phyloP scores from a whole-genome alignment of 495 filamentous ascomycete genomes.

The Penicillium waksmanii region DNA sequence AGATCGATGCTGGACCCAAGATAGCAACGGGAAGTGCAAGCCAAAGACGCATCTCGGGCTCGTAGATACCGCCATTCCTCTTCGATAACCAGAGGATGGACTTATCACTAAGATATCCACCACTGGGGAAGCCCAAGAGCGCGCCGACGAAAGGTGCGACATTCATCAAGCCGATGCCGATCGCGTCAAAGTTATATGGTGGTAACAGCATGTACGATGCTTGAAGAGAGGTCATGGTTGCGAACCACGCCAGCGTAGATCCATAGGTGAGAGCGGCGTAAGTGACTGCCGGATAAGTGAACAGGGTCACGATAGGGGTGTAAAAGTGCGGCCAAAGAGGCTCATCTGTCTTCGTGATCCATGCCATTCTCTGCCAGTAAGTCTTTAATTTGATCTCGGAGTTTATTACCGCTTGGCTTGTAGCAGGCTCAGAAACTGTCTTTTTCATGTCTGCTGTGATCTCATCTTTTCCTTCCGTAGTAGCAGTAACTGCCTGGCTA shows the following conservation, averaged over 20 bases:
- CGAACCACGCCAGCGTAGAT: slow-evolving; percentile 35
- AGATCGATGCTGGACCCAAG: slow-evolving; percentile 28
- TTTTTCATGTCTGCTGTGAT: not conserved
- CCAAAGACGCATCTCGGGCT: slow-evolving; percentile 47
- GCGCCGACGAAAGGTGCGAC: slow-evolving; percentile 43
- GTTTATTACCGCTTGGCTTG: slow-evolving; percentile 7
- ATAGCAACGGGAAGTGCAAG: slow-evolving; percentile 31
- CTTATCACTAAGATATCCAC: slow-evolving; percentile 42
- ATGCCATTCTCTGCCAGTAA: slow-evolving; percentile 31
- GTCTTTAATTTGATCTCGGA: slow-evolving; percentile 22
- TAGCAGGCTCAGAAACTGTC: not conserved
- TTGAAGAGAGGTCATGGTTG: slow-evolving; percentile 36
- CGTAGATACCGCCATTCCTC: slow-evolving; percentile 44
- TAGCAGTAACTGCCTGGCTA: not conserved
- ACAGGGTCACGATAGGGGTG: slow-evolving; percentile 28
- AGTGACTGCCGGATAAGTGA: slow-evolving; percentile 37
- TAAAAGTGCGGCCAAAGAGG: slow-evolving; percentile 30
- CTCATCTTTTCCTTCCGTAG: not conserved
- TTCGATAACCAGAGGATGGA: slow-evolving; percentile 38
- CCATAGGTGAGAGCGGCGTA: slow-evolving; percentile 44
- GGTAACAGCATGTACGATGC: slow-evolving; percentile 35
- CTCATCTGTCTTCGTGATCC: slow-evolving; percentile 29
- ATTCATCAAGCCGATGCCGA: slow-evolving; percentile 42
- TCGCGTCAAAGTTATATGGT: slow-evolving; percentile 45
- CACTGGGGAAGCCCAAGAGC: slow-evolving; percentile 36